Conservation (phyloP, 2,329 filamentous ascomycete genomes). For the Huntiella abstrusa region DNA sequence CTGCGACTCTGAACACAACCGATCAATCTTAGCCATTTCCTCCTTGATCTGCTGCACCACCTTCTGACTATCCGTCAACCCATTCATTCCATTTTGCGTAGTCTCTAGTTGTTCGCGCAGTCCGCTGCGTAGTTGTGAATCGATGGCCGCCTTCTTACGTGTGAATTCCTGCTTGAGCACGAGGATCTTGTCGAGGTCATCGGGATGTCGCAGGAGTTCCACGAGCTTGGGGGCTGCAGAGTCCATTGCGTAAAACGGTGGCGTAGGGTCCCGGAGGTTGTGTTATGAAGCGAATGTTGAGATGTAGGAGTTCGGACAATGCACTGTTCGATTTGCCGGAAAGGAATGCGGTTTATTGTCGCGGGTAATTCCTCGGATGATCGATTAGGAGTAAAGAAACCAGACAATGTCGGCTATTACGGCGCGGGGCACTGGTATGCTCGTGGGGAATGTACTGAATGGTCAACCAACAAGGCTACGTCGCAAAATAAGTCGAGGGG, state of each 20-base stretch:
- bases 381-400: too few species aligned
- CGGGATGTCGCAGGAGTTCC: slow-evolving; percentile 83
- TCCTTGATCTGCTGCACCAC: slow-evolving; percentile 88
- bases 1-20: slow-evolving; percentile 89
- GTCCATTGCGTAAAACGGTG: slow-evolving; percentile 29
- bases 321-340: background rate
- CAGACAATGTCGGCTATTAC: too few species aligned
- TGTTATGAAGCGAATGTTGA: background rate
- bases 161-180: slow-evolving; percentile 80
- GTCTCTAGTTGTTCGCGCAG: slow-evolving; percentile 85
- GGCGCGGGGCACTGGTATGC: too few species aligned
- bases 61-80: slow-evolving; percentile 75
- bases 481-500: too few species aligned
- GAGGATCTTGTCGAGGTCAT: slow-evolving; percentile 91
- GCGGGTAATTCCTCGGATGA: too few species aligned
- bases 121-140: slow-evolving; percentile 73
- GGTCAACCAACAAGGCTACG: background rate
- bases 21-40: slow-evolving; percentile 97
- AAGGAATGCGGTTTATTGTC: too few species aligned
- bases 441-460: too few species aligned
- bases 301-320: background rate
- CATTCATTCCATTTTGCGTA: slow-evolving; percentile 81
- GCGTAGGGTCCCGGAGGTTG: background rate
- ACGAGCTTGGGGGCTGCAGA: slow-evolving; percentile 61
- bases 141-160: slow-evolving; percentile 82